Conservation (phyloP, 352 stramenopile genomes). For the Phytophthora macrochlamydospora region DNA sequence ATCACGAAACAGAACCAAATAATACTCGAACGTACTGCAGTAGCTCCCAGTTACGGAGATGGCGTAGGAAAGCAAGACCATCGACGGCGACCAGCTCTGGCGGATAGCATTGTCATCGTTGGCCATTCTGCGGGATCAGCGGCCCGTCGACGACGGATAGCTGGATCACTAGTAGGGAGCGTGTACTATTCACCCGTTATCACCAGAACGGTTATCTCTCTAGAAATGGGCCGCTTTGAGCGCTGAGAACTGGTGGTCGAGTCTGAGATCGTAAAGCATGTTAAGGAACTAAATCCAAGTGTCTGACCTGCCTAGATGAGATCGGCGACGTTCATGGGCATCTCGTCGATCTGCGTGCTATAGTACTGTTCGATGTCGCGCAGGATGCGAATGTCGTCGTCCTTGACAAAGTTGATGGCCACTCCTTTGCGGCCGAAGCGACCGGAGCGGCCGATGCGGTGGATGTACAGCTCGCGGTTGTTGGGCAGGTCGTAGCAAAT, state of each 20-base stretch:
- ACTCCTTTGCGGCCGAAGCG: slow-evolving; percentile 97
- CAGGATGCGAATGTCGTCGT: slow-evolving; percentile 95
- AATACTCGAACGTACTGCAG: slow-evolving; percentile 37
- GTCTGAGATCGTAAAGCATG: no score
- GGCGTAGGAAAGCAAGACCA: slow-evolving; percentile 37
- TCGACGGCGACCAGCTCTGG: slow-evolving; percentile 3
- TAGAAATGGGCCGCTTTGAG: no score
- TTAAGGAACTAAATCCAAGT: no score
- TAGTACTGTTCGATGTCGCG: slow-evolving; percentile 99
- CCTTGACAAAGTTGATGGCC: slow-evolving; percentile 98
- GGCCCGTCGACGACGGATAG: no score
- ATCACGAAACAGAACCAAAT: neutral
- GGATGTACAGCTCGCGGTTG: slow-evolving; percentile 97
- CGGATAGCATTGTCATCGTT: neutral
- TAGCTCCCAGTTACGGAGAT: slow-evolving; percentile 50
- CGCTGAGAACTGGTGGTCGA: no score
- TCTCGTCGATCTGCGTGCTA: slow-evolving; percentile 99
- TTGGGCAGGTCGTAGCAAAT: slow-evolving; percentile 98
- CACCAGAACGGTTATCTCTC: no score
- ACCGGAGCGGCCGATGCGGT: slow-evolving; percentile 96
- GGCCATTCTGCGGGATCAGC: no score
- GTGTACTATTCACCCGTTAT: no score
- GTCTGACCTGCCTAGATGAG: slow-evolving; percentile 70
- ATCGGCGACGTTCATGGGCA: slow-evolving; percentile 99
- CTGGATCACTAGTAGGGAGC: no score